Conservation (phyloP, 1,139 yeast genomes). For the Suhomyces coccinellae region DNA sequence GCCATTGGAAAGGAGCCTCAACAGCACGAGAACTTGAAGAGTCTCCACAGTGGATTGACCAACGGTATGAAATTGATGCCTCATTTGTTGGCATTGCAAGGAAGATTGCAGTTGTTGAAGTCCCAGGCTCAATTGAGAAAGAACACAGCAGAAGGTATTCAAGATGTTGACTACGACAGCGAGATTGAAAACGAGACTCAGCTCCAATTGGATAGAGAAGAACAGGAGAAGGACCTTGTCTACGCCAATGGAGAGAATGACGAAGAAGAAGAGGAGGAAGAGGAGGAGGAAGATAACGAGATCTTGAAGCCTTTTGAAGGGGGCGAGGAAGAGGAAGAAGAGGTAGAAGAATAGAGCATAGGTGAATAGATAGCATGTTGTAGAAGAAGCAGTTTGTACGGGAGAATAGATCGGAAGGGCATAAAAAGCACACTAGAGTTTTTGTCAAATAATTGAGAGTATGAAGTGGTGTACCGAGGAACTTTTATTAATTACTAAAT, state of each 20-base stretch:
- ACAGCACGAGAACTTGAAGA: slow-evolving; percentile 31
- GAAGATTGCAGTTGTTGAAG: slow-evolving; percentile 43
- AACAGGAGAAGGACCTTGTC: slow-evolving; percentile 24
- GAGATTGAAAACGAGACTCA: slow-evolving; percentile 21
- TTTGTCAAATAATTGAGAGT: too few species aligned
- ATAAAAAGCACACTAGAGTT: too few species aligned
- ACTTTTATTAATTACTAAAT: too few species aligned
- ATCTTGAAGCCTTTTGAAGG: slow-evolving; percentile 13
- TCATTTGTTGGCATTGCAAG: slow-evolving; percentile 43
- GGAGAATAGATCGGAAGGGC: too few species aligned
- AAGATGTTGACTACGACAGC: slow-evolving; percentile 21
- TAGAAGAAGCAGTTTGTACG: too few species aligned
- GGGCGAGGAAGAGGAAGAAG: slow-evolving; percentile 17
- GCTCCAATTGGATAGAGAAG: slow-evolving; percentile 19
- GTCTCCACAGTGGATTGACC: slow-evolving; percentile 30
- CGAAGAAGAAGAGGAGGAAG: slow-evolving; percentile 23
- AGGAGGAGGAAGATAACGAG: slow-evolving; percentile 9
- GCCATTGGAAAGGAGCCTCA: slow-evolving; percentile 35
- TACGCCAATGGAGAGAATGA: slow-evolving; percentile 49
- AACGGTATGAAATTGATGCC: slow-evolving; percentile 39
- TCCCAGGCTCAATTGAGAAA: slow-evolving; percentile 40
- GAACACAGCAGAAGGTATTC: slow-evolving; percentile 19
- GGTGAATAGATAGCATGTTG: background rate
- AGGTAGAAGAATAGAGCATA: background rate
- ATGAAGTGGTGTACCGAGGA: too few species aligned